A percentile compares a stretch with the other conserved stretches of the same genome.
These are phyloP conservation scores for Nepenthes alata DNA, from an alignment of 179 eudicot genomes.

Conservation along the genomic window DNA sequence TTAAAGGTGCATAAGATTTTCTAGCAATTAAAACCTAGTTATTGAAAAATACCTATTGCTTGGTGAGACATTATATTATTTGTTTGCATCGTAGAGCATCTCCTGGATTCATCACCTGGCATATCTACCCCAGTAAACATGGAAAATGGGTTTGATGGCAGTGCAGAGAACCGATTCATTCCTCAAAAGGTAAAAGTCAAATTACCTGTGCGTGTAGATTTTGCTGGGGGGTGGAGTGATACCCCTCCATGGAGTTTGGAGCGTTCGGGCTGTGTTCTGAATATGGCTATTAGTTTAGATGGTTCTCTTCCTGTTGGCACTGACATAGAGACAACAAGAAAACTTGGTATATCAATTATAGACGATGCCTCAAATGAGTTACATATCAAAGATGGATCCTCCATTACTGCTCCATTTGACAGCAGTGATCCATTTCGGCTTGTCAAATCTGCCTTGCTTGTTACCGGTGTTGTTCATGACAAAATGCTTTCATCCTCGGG, in stretches of 20 bases:
- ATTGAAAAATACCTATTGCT: not conserved
- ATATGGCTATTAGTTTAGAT: constrained; percentile 76
- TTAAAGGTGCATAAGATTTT: too few relatives aligned
- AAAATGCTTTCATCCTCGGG: constrained; percentile 23
- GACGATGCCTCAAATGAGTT: constrained; percentile 60
- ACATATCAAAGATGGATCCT: constrained; percentile 33
- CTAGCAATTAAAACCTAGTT: too few relatives aligned
- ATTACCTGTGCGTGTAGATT: constrained; percentile 91
- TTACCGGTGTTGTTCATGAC: constrained; percentile 46
- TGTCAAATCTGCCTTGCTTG: constrained; percentile 78
- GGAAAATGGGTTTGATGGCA: constrained; percentile 13
- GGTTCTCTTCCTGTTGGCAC: constrained; percentile 88
- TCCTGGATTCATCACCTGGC: constrained; percentile 38
- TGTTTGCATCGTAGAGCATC: constrained; percentile 30
- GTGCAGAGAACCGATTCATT: constrained; percentile 20
- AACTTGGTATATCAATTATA: constrained; percentile 36
- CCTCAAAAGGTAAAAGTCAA: constrained; percentile 58
- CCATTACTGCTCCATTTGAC: constrained; percentile 68
- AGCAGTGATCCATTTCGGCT: constrained; percentile 75
- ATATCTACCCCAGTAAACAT: constrained; percentile 15
- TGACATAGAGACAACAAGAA: constrained; percentile 41
- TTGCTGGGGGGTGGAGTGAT: constrained; percentile 99
- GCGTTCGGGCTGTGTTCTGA: constrained; percentile 36
- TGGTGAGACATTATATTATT: constrained; percentile 1
- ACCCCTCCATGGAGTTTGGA: constrained; percentile 85